These are phyloP conservation scores for Saposhnikovia divaricata DNA, from an alignment of 129 eudicot genomes.

Conservation along the genomic window DNA sequence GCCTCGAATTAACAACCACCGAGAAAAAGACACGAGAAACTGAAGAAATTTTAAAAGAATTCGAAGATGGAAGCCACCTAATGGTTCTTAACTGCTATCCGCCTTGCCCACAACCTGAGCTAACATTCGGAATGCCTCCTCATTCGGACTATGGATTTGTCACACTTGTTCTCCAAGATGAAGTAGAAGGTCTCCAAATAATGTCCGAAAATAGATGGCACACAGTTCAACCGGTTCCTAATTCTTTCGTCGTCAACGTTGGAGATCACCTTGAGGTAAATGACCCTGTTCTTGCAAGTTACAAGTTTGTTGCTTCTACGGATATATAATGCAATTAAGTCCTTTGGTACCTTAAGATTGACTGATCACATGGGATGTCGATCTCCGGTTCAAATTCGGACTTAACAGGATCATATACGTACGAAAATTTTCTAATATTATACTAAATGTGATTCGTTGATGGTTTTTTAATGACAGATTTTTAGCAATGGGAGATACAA, in stretches of 20 bases:
- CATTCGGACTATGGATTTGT: conserved; percentile 83
- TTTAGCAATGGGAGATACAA: conserved; percentile 78
- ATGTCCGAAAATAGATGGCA: conserved; percentile 43
- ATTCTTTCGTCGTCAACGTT: conserved; percentile 62
- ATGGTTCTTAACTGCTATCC: conserved; percentile 64
- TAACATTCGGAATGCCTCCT: conserved; percentile 77
- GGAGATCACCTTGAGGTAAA: conserved; percentile 85
- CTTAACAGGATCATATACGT: no score
- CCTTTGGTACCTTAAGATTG: background rate
- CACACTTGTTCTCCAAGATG: conserved; percentile 71
- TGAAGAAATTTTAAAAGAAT: conserved; percentile 26
- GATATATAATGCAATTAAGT: no score
- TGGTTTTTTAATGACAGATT: conserved; percentile 29
- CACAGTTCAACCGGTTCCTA: conserved; percentile 60
- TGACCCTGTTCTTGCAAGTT: background rate
- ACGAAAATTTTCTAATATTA: no score
- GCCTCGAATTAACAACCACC: conserved; percentile 32
- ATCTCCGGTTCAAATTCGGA: background rate
- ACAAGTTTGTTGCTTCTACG: no score
- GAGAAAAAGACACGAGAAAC: conserved; percentile 18
- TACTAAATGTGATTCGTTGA: background rate
- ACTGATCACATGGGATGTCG: no score
- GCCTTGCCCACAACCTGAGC: conserved; percentile 73
- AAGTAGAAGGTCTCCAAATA: conserved; percentile 59
- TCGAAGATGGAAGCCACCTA: conserved; percentile 66